phyloP scores from a whole-genome alignment of 1,284 basidiomycete species.

The Lentinula novae-zelandiae region DNA sequence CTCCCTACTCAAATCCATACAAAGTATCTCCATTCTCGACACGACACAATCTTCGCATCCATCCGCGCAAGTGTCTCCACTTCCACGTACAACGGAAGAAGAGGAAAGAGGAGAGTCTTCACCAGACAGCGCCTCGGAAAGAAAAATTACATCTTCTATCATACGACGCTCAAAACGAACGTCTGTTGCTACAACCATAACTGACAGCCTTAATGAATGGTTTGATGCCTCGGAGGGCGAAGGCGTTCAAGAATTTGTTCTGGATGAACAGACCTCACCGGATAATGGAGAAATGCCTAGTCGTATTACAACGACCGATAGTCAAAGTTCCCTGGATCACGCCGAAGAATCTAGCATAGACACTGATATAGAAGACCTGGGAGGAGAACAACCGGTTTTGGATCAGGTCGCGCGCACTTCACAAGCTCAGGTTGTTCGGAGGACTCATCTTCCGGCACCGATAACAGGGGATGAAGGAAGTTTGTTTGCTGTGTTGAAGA shows the following conservation, averaged over 20 bases:
- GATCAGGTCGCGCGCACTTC: conserved; percentile 9
- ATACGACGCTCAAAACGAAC: conserved; percentile 37
- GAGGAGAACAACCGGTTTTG: conserved; percentile 22
- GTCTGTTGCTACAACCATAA: conserved; percentile 53
- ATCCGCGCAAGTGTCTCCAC: conserved; percentile 35
- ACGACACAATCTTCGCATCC: conserved; percentile 22
- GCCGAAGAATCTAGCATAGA: conserved; percentile 42
- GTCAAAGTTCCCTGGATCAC: conserved; percentile 34
- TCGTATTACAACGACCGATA: conserved; percentile 35
- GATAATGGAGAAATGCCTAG: conserved; percentile 42
- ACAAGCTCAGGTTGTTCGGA: conserved; percentile 39
- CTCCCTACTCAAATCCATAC: conserved; percentile 43
- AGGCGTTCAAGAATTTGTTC: conserved; percentile 65
- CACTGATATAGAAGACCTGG: conserved; percentile 35
- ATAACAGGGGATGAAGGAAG: conserved; percentile 83
- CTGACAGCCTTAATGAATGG: conserved; percentile 63
- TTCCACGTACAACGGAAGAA: conserved; percentile 50
- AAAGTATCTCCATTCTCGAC: conserved; percentile 21
- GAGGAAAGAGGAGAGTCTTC: conserved; percentile 26
- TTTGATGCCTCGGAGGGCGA: conserved; percentile 64
- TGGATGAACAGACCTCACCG: conserved; percentile 41
- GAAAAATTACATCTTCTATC: conserved; percentile 29
- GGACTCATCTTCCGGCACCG: conserved; percentile 63
- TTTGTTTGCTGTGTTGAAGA: conserved; percentile 83
- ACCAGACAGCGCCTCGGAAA: conserved; percentile 7